Evolutionary conservation across 768 basidiomycete genomes (phyloP), one percentile per base, ranked within the genome.

Genomic region (Myochromella boudieri): DNA sequence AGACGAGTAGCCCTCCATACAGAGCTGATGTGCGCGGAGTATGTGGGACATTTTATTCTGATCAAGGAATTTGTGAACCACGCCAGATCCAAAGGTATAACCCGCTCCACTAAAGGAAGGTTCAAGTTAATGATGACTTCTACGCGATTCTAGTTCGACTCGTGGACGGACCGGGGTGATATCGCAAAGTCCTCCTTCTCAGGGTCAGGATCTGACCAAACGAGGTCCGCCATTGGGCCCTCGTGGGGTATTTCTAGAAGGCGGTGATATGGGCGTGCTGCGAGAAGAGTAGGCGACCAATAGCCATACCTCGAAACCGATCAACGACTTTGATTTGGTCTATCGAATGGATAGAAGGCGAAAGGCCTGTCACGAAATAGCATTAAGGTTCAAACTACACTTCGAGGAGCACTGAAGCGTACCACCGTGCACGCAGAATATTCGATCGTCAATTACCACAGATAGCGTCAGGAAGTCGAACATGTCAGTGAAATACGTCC

Each of bases 401-500:
- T 37, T 42, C 44, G 42, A 39, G 53, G 45, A 31, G 41, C 36
- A 26, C 24, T 34, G 21, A 27, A 37, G 66, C 75, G 45, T 57
- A 92, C 95, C 95, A 58, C 97, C 97, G 57, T 99, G 97, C 8
- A 99, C 95, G 59, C 97, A 99, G 67, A 99, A 97, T 77, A 99
- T 97, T 60, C 85, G 86, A 72, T 99, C 94, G 70, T 99, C 97
- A 58, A 99, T 97, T 52, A 99, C 97, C 46, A 95, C 95, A 26
- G 91, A 94, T 46, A 99, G 75, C 9, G 97, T 98, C 56, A 99
- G 70, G 72, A 94, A 99, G 74, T 99, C 97, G 68, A 99, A 99
- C 95, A 99, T 97, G 70, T 99, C 97, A 49, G 97, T 99, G 61
- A 99, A 98, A 68, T 98, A 97, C 21, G 92, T 94, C 97, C 97